These are phyloP conservation scores for Debaryomycetaceae sp. DNA, from an alignment of 1,139 yeast genomes.

Conservation along the genomic window DNA sequence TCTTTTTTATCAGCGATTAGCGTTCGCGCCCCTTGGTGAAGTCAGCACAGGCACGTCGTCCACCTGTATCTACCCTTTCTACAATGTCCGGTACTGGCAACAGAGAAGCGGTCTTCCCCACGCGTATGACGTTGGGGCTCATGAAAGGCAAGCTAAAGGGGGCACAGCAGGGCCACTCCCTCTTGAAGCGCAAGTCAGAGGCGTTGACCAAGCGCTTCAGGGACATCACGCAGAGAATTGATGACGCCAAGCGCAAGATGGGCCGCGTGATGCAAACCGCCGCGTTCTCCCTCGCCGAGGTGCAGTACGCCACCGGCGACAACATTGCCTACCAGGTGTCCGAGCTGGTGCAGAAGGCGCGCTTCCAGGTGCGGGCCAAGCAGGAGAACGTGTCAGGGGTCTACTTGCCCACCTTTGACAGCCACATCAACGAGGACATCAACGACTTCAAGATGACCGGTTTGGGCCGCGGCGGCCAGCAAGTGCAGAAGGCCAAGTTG, in stretches of 20 bases:
- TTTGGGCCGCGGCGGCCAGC: conserved; percentile 97
- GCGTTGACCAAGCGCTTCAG: conserved; percentile 95
- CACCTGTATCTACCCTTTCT: too few species aligned
- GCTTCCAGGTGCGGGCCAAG: conserved; percentile 85
- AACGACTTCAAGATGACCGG: conserved; percentile 97
- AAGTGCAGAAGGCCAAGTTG: conserved; percentile 88
- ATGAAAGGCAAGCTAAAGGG: conserved; percentile 97
- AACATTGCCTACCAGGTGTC: conserved; percentile 93
- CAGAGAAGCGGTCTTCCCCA: conserved; percentile 89
- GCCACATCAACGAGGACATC: conserved; percentile 74
- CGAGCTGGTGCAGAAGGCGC: conserved; percentile 85
- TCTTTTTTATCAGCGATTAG: too few species aligned
- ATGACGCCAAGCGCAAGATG: conserved; percentile 95
- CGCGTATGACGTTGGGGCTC: conserved; percentile 92
- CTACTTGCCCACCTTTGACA: conserved; percentile 85
- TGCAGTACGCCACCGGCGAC: conserved; percentile 94
- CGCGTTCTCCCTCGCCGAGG: conserved; percentile 95
- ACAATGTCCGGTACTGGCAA: conserved; percentile 47
- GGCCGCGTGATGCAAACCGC: conserved; percentile 99
- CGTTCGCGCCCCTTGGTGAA: too few species aligned
- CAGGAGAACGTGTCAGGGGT: conserved; percentile 98
- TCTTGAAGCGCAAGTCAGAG: conserved; percentile 91
- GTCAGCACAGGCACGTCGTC: too few species aligned
- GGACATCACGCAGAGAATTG: conserved; percentile 90
- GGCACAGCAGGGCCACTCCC: conserved; percentile 93